These are phyloP conservation scores for Aphanomyces stellatus DNA, from an alignment of 352 stramenopile genomes.

Conservation along the genomic window DNA sequence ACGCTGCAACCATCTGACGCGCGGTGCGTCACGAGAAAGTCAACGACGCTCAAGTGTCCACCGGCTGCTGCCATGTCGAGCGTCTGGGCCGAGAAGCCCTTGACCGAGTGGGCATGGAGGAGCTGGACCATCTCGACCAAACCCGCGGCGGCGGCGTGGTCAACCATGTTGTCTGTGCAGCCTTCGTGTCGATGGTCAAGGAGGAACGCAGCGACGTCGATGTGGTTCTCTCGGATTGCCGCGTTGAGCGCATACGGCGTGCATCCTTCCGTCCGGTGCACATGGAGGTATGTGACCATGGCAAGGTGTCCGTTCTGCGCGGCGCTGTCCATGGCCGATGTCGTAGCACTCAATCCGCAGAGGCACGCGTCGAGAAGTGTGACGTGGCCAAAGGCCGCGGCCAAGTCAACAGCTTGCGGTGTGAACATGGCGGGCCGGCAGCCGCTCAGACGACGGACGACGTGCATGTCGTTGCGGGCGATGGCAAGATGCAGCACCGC, in stretches of 20 bases:
- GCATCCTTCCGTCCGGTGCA: conserved; percentile 6
- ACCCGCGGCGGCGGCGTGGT: neutral
- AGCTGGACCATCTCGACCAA: neutral
- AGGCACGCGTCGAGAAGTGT: neutral
- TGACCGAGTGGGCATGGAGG: neutral
- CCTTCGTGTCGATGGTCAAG: conserved; percentile 2
- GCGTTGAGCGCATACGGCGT: conserved; percentile 10
- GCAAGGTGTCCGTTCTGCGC: neutral
- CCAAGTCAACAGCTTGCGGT: conserved; percentile 3
- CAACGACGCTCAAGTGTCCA: conserved; percentile 9
- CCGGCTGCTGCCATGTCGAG: conserved; percentile 9
- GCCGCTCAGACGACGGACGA: neutral
- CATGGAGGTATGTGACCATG: conserved; percentile 3
- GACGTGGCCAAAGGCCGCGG: conserved; percentile 14
- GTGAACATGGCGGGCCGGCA: conserved; percentile 5
- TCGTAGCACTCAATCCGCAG: neutral
- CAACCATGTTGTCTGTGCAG: neutral
- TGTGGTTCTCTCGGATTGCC: conserved; percentile 4
- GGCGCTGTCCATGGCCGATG: conserved; percentile 15
- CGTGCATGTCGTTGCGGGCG: neutral
- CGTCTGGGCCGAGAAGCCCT: conserved; percentile 2
- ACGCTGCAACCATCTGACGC: neutral
- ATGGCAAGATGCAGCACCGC: conserved; percentile 8
- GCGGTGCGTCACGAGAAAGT: conserved; percentile 7
- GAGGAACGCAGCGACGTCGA: conserved; percentile 2